phyloP scores from a whole-genome alignment of 2,329 filamentous ascomycete species.

The Didymella pomorum region DNA sequence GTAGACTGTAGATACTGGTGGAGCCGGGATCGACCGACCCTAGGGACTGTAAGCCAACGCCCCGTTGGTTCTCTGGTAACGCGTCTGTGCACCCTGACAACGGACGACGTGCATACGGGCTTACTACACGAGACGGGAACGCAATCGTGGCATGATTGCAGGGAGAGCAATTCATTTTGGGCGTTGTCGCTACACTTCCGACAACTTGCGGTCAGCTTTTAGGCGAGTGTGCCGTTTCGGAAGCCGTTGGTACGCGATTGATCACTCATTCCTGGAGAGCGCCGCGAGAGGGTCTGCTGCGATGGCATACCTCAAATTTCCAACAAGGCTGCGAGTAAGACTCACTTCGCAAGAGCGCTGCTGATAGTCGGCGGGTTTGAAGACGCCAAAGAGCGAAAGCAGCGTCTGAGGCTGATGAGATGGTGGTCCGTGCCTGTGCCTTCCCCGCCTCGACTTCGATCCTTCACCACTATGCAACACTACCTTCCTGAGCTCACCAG shows the following conservation, averaged over 20 bases:
- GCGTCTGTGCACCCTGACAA: neutral
- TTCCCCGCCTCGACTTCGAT: conserved; percentile 5
- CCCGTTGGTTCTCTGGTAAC: neutral
- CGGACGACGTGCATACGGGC: neutral
- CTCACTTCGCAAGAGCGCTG: neutral
- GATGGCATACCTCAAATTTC: neutral
- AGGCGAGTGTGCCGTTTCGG: conserved; percentile 10
- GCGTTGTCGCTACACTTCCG: neutral
- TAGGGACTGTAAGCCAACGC: conserved; percentile 7
- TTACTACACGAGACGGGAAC: neutral
- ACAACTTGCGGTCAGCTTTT: conserved; percentile 7
- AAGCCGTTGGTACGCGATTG: neutral
- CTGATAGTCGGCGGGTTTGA: neutral
- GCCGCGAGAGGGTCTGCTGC: neutral
- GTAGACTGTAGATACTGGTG: conserved; percentile 14
- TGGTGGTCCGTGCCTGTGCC: neutral
- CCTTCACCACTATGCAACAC: neutral
- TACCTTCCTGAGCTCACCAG: too few species aligned
- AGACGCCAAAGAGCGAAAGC: neutral
- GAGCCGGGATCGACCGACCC: conserved; percentile 11
- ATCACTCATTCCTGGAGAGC: neutral
- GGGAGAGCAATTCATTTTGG: neutral
- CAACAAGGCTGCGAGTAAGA: neutral
- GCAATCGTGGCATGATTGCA: neutral
- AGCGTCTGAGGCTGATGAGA: neutral